Evolutionary conservation across 352 stramenopile genomes (phyloP), one percentile per base, ranked within the genome.

Genomic region (Phytophthora pisi): DNA sequence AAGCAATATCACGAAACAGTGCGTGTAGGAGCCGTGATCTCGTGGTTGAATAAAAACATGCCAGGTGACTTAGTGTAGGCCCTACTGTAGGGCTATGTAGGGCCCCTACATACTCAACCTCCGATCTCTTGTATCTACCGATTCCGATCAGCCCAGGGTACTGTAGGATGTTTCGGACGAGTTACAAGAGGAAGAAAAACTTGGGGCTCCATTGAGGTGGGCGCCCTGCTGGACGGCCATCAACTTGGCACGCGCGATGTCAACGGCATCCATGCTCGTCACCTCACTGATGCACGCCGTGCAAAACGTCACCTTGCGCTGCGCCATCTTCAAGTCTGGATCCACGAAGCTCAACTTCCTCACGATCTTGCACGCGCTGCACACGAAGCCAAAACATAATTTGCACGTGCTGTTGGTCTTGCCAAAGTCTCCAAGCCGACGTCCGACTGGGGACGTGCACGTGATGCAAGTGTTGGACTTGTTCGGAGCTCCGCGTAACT

Each of bases 281-380:
- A 40, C 52, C 40, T 52, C 54, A 20, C 20, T 20, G 20, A 20
- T 20, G 20, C 20, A 20, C 20, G 20, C 20, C 20, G 20, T 20
- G 20, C 54, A 61, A 30, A 61, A 61, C 15, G 38, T 61, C 40
- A 61, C 54, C 5, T 61, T 61, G 9, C 54, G 54, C 40, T 61
- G 42, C 4, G 40, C 45, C 54, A 61, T 52, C 54, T 52, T 43
- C 54, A 61, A 61, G 40, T 61, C 54, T 16, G 54, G 54, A 40
- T 53, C 54, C 54, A 61, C 54, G 23, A 61, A 61, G n/a, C 23
- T 61, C 54, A 61, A 34, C 11, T 52, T 61, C 13, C 54, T 28
- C 40, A 61, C 54, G 26, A 61, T 61, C 24, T 61, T 52, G 42
- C 54, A 61, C 5, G 54, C 54, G n/a, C 36, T 43, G 15, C 36